Evolutionary conservation across 192 early-diverging fungal genomes (phyloP).

Genomic region (Radiomyces spectabilis): DNA sequence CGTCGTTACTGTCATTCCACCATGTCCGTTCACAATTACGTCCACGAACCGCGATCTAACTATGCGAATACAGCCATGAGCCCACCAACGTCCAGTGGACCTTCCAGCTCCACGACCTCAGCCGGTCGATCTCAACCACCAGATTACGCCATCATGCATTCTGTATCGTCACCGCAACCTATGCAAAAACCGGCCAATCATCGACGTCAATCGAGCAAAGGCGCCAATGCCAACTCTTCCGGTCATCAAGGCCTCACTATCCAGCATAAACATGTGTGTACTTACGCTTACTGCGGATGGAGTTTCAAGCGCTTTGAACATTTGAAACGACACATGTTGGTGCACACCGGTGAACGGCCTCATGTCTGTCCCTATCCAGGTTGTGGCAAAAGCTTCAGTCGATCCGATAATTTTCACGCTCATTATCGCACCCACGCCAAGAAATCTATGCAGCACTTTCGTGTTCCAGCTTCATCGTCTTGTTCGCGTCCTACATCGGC

Average conservation of each 20-base stretch:
- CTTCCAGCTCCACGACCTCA: too few relatives aligned
- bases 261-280: conserved; percentile 35
- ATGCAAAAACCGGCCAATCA: too few relatives aligned
- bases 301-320: conserved; percentile 78
- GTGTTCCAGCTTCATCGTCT: neutral
- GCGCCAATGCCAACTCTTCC: too few relatives aligned
- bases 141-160: too few relatives aligned
- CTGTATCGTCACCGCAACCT: too few relatives aligned
- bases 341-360: conserved; percentile 69
- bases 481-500: conserved; percentile 21
- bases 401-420: conserved; percentile 70
- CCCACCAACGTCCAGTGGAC: too few relatives aligned
- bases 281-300: conserved; percentile 41
- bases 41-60: conserved; percentile 12
- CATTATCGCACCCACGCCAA: conserved; percentile 69
- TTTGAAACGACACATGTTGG: conserved; percentile 72
- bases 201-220: conserved; percentile 7
- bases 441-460: conserved; percentile 13
- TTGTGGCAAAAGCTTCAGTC: conserved; percentile 75
- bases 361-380: conserved; percentile 59
- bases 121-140: too few relatives aligned
- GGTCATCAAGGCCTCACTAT: conserved; percentile 5
- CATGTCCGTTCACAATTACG: too few relatives aligned
- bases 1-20: too few relatives aligned
- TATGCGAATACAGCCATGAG: too few relatives aligned